Conservation (phyloP, 225 moss, liverwort and hornwort species). For the Physcomitrium patens region DNA sequence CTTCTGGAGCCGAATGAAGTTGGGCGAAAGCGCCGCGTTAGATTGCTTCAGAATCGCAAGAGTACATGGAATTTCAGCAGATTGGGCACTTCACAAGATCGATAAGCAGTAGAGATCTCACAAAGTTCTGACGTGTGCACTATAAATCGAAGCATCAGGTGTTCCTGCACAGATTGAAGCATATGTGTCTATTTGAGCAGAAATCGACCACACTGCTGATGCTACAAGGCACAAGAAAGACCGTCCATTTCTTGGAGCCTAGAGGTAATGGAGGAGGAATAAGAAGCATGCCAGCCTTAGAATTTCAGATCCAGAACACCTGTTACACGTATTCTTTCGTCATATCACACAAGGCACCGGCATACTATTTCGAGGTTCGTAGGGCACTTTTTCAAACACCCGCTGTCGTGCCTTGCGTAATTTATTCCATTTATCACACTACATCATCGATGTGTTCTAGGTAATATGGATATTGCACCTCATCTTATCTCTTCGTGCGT, state of each 20-base stretch:
- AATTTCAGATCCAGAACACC: slow-evolving; percentile 29
- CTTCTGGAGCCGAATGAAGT: no score
- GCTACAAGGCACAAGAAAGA: not conserved
- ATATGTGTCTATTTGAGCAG: not conserved
- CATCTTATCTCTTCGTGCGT: slow-evolving; percentile 13
- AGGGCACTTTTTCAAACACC: slow-evolving; percentile 16
- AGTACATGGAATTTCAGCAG: no score
- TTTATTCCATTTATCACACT: slow-evolving; percentile 12
- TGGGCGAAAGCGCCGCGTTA: no score
- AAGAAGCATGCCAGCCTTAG: slow-evolving; percentile 19
- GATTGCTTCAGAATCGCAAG: no score
- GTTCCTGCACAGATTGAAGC: no score
- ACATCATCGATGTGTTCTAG: not conserved
- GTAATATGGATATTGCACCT: slow-evolving; percentile 3
- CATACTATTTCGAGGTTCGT: slow-evolving; percentile 31
- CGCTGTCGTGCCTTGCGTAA: slow-evolving; percentile 9
- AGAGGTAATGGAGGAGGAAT: slow-evolving; percentile 3
- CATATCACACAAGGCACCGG: slow-evolving; percentile 23
- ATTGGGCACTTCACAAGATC: no score
- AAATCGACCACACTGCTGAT: not conserved
- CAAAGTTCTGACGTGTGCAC: no score
- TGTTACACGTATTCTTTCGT: slow-evolving; percentile 19
- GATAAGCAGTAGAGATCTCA: no score
- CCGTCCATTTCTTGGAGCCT: slow-evolving; percentile 20
- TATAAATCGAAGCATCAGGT: no score